Evolutionary conservation across 805 yeast genomes (phyloP).

Genomic region (Starmerella davenportii): DNA sequence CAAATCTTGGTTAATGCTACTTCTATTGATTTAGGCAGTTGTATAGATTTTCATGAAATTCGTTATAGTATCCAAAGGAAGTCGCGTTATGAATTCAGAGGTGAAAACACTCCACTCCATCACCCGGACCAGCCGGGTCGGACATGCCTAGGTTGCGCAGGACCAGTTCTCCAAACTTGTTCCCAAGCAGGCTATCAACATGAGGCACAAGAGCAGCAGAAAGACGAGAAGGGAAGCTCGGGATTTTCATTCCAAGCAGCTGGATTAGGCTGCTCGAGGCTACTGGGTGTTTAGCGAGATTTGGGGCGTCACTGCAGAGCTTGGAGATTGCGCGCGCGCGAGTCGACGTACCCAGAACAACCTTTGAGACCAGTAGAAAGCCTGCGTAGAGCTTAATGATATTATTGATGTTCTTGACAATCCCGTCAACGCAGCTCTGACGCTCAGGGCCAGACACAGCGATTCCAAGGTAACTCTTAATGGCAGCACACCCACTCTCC

Average conservation of each 20-base stretch:
- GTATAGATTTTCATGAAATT: too few relatives aligned
- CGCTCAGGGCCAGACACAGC: constrained; percentile 6
- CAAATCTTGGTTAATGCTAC: too few relatives aligned
- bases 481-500: constrained; percentile 12
- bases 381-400: constrained; percentile 7
- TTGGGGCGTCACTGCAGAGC: constrained; percentile 8
- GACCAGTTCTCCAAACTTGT: constrained; percentile 4
- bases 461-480: constrained; percentile 8
- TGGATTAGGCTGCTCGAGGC: constrained; percentile 5
- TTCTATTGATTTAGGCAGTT: too few relatives aligned
- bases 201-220: constrained; percentile 7
- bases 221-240: constrained; percentile 14
- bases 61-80: too few relatives aligned
- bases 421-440: constrained; percentile 8
- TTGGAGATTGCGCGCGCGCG: constrained; percentile 11
- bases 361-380: constrained; percentile 5
- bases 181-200: not conserved
- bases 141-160: constrained; percentile 1
- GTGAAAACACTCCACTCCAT: too few relatives aligned
- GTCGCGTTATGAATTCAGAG: too few relatives aligned
- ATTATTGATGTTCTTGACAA: constrained; percentile 2
- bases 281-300: constrained; percentile 9
- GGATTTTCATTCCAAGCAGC: constrained; percentile 12
- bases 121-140: too few relatives aligned
- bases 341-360: constrained; percentile 7